phyloP scores from a whole-genome alignment of 352 stramenopile genomes.

The Phytophthora sojae region DNA sequence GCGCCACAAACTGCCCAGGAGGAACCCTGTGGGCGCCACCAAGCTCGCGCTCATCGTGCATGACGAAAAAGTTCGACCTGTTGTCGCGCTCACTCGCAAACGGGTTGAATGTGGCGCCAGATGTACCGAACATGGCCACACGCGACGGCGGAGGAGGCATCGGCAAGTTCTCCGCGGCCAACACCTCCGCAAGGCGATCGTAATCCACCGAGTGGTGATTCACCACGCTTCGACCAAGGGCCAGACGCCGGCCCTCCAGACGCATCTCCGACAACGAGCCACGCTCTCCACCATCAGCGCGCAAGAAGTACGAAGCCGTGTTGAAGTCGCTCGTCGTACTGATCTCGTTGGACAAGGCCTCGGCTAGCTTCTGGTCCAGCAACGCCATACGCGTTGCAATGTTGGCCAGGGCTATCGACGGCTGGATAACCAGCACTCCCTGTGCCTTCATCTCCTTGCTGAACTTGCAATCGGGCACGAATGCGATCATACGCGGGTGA shows the following conservation, averaged over 20 bases:
- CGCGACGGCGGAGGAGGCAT: conserved; percentile 59
- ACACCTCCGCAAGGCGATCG: conserved; percentile 47
- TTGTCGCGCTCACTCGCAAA: conserved; percentile 44
- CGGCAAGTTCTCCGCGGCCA: conserved; percentile 45
- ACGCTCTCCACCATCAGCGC: conserved; percentile 30
- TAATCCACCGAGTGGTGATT: conserved; percentile 78
- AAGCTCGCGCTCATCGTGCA: conserved; percentile 46
- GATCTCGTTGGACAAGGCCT: conserved; percentile 53
- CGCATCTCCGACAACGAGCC: conserved; percentile 60
- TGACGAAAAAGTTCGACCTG: conserved; percentile 60
- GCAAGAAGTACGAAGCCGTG: conserved; percentile 69
- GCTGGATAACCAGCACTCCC: conserved; percentile 68
- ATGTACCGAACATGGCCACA: conserved; percentile 76
- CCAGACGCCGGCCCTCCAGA: conserved; percentile 41
- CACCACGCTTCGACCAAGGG: conserved; percentile 60
- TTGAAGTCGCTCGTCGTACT: conserved; percentile 52
- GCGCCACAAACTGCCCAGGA: conserved; percentile 35
- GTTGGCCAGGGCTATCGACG: conserved; percentile 71
- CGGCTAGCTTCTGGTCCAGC: conserved; percentile 51
- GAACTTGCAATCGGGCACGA: conserved; percentile 55
- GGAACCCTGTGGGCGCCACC: conserved; percentile 40
- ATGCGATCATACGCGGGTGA: conserved; percentile 62
- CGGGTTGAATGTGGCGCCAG: conserved; percentile 51
- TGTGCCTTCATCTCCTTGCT: conserved; percentile 60
- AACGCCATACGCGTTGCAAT: conserved; percentile 72